These are phyloP conservation scores for Penicillium sp. DNA, from an alignment of 2,329 filamentous ascomycete species.

Conservation along the genomic window DNA sequence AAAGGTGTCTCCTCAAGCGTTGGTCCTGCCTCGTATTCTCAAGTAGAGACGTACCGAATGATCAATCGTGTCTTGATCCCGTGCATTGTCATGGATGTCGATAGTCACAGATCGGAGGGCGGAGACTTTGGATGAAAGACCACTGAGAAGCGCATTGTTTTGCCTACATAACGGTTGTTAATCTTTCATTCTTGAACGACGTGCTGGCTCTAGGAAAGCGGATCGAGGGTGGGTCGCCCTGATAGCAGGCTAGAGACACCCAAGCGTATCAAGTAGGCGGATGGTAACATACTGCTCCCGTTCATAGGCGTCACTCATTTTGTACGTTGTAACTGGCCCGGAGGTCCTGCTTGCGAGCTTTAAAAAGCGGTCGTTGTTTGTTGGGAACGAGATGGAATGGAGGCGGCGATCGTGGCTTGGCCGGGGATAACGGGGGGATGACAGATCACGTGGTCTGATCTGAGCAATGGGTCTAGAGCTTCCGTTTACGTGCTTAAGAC, in stretches of 20 bases:
- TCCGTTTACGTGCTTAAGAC: no score
- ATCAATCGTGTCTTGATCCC: slow-evolving; percentile 85
- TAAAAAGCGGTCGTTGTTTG: background rate
- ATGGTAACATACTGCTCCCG: slow-evolving; percentile 62
- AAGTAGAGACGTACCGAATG: slow-evolving; percentile 65
- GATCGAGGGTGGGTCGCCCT: background rate
- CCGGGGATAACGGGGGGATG: slow-evolving; percentile 13
- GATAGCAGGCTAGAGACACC: background rate
- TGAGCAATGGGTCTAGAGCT: no score
- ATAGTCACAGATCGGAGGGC: slow-evolving; percentile 91
- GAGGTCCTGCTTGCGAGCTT: background rate
- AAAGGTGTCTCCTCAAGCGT: background rate
- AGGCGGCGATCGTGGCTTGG: slow-evolving; percentile 16
- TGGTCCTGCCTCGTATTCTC: background rate
- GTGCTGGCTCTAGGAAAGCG: background rate
- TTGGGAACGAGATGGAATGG: slow-evolving; percentile 2
- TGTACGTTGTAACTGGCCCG: slow-evolving; percentile 13
- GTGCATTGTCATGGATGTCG: slow-evolving; percentile 96
- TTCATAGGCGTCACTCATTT: slow-evolving; percentile 77
- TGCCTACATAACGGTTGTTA: slow-evolving; percentile 57
- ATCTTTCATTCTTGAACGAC: background rate
- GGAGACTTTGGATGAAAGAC: slow-evolving; percentile 87
- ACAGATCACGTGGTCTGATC: slow-evolving; percentile 18
- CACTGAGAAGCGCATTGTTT: slow-evolving; percentile 92
- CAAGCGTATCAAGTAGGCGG: background rate